Conservation (phyloP, 768 basidiomycete species). For the Naganishia friedmannii region DNA sequence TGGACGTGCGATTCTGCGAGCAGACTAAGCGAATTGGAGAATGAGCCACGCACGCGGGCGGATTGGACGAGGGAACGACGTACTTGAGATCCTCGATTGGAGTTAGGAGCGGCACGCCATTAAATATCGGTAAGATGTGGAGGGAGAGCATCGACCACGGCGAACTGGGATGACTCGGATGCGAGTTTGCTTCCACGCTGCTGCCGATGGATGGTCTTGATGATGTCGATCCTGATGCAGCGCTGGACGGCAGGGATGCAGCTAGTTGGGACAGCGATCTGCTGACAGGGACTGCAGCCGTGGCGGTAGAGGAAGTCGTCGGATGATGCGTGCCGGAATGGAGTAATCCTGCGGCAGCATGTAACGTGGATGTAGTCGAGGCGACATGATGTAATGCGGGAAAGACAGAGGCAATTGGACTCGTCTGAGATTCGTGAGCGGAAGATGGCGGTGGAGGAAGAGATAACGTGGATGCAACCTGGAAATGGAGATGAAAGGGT, state of each 20-base stretch:
- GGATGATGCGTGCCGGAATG: background rate
- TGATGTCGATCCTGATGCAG: background rate
- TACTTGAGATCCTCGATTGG: conserved; percentile 87
- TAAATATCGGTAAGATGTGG: conserved; percentile 84
- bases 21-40: conserved; percentile 34
- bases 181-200: conserved; percentile 35
- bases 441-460: background rate
- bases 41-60: no score
- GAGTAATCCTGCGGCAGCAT: background rate
- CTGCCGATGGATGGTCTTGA: conserved; percentile 17
- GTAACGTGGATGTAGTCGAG: conserved; percentile 22
- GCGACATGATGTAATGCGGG: conserved; percentile 39
- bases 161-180: conserved; percentile 44
- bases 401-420: conserved; percentile 44
- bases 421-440: conserved; percentile 22
- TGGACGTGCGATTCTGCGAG: conserved; percentile 77
- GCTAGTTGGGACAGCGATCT: background rate
- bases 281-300: background rate
- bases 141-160: conserved; percentile 83
- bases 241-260: background rate
- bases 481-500: conserved; percentile 4
- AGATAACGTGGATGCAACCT: background rate
- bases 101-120: conserved; percentile 77
- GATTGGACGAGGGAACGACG: conserved; percentile 20
- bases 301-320: background rate